Evolutionary conservation across 139 green algal genomes (phyloP).

Genomic region (Asterochloris sp.): DNA sequence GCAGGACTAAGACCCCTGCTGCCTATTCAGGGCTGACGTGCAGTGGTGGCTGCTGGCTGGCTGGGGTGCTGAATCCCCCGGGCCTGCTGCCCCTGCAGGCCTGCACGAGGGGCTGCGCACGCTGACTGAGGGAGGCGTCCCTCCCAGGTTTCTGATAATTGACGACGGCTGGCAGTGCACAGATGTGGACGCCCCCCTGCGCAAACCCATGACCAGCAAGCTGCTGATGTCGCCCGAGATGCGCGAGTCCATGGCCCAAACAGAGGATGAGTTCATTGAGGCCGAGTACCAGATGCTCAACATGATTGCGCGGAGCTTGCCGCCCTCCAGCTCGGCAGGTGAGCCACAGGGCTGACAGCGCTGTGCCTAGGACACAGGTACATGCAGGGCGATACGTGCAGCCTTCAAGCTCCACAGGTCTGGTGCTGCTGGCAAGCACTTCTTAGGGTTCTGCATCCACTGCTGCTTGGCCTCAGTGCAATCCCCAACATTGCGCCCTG

Average conservation of each 20-base stretch:
- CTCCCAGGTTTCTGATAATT: conserved; percentile 78
- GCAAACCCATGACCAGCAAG: conserved; percentile 24
- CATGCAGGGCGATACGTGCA: not conserved
- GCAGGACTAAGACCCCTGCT: too few species aligned
- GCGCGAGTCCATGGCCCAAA: conserved; percentile 15
- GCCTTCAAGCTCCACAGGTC: not conserved
- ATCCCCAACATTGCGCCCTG: too few species aligned
- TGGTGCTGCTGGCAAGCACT: not conserved
- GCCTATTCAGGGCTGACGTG: too few species aligned
- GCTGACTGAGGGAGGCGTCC: conserved; percentile 51
- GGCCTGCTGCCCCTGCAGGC: conserved; percentile 8
- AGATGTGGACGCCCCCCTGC: conserved; percentile 41
- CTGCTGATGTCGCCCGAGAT: conserved; percentile 11
- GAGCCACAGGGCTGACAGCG: not conserved
- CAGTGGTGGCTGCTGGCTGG: too few species aligned
- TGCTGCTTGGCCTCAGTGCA: not conserved
- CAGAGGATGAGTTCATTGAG: conserved; percentile 27
- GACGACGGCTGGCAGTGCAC: conserved; percentile 68
- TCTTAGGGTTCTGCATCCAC: not conserved
- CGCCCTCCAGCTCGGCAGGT: conserved; percentile 26
- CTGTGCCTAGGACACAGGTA: not conserved
- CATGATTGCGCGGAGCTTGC: conserved; percentile 26
- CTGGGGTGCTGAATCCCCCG: too few species aligned
- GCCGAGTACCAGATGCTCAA: conserved; percentile 35
- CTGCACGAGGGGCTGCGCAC: conserved; percentile 59